Percentiles rank a stretch among this genome's conserved stretches.
phyloP scores from a whole-genome alignment of 2,329 filamentous ascomycete species.

The Rhinocladiella mackenziei region DNA sequence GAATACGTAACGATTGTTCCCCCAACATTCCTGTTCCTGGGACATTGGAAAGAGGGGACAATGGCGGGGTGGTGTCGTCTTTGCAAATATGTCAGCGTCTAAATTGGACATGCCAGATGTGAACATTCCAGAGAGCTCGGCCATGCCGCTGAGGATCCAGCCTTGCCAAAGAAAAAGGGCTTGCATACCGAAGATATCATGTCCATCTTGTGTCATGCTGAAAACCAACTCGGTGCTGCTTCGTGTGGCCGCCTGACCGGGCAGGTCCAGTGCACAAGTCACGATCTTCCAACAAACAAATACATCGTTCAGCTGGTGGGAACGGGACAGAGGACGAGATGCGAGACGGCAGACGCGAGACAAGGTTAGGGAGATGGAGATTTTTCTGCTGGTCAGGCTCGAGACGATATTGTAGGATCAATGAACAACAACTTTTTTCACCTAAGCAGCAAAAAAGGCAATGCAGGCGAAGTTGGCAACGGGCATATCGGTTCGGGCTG shows the following conservation, averaged over 20 bases:
- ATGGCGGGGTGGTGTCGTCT: constrained; percentile 21
- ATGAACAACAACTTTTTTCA: background rate
- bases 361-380: background rate
- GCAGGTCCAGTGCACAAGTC: constrained; percentile 15
- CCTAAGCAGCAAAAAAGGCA: no score
- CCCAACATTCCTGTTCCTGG: constrained; percentile 10
- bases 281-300: constrained; percentile 8
- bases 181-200: constrained; percentile 18
- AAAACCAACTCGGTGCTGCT: constrained; percentile 4
- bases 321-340: background rate
- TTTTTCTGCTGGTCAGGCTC: background rate
- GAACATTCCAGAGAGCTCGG: background rate
- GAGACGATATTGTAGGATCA: background rate
- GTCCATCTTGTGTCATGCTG: constrained; percentile 25
- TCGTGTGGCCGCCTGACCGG: constrained; percentile 12
- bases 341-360: background rate
- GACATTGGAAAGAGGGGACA: constrained; percentile 20
- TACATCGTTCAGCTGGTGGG: constrained; percentile 9
- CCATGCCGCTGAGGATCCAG: background rate
- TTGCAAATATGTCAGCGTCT: constrained; percentile 8
- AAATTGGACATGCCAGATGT: background rate
- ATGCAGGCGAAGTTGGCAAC: background rate
- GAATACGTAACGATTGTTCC: constrained; percentile 31
- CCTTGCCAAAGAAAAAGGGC: background rate
- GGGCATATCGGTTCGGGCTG: background rate